Percentiles rank a stretch among this genome's conserved stretches.
phyloP scores from a whole-genome alignment of 352 stramenopile species.

The Phytophthora aleatoria region DNA sequence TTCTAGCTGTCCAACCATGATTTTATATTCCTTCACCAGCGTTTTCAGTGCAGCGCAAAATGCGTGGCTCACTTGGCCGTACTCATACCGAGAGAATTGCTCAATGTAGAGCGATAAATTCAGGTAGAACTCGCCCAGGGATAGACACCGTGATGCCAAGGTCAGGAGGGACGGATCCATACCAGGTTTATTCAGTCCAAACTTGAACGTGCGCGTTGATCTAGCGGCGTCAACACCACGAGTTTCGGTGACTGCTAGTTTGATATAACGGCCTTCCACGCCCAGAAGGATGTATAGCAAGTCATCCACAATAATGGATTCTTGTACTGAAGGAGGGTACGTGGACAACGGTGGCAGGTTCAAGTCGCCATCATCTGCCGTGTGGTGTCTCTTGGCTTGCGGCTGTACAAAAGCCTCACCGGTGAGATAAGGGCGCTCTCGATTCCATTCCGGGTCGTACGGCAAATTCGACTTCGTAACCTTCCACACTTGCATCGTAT shows the following conservation, averaged over 20 bases:
- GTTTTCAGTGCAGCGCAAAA: conserved; percentile 92
- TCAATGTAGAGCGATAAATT: conserved; percentile 81
- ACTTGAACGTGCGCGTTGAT: conserved; percentile 54
- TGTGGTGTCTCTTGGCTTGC: conserved; percentile 48
- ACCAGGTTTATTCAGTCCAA: conserved; percentile 67
- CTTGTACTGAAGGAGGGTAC: conserved; percentile 76
- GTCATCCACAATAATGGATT: conserved; percentile 85
- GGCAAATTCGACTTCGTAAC: conserved; percentile 88
- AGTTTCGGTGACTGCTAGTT: conserved; percentile 58
- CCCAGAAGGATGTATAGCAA: conserved; percentile 82
- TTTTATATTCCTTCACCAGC: conserved; percentile 93
- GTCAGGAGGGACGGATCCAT: conserved; percentile 86
- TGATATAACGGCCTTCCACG: conserved; percentile 85
- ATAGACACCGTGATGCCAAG: conserved; percentile 68
- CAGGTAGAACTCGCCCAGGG: conserved; percentile 80
- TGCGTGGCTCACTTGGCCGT: conserved; percentile 93
- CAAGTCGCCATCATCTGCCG: conserved; percentile 42
- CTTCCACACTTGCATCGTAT: conserved; percentile 76
- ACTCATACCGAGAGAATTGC: conserved; percentile 88
- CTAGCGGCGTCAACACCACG: conserved; percentile 35
- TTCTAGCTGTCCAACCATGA: conserved; percentile 93
- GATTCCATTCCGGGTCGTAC: conserved; percentile 87
- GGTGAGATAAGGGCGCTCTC: conserved; percentile 80
- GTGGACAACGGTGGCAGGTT: conserved; percentile 73
- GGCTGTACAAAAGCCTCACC: conserved; percentile 63